A percentile compares a stretch with the other conserved stretches of the same genome.
Conservation (phyloP, 371 early-diverging fungal species). For the Coemansia sp. region DNA sequence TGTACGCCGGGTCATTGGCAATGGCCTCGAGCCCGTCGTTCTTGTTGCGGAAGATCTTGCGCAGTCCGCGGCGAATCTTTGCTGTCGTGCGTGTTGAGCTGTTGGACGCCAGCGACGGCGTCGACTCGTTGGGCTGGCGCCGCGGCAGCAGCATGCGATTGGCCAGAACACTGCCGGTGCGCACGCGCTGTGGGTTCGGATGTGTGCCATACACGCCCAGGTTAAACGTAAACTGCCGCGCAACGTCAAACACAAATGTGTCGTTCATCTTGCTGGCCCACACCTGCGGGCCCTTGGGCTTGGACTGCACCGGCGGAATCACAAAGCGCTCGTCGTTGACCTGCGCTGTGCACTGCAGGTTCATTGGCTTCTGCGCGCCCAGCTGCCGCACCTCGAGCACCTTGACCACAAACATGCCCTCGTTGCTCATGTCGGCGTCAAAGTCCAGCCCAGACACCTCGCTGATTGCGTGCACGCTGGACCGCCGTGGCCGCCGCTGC, state of each 20-base stretch:
- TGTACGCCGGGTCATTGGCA: slow-evolving; percentile 32
- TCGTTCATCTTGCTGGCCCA: slow-evolving; percentile 49
- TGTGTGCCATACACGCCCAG: slow-evolving; percentile 42
- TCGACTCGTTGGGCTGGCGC: slow-evolving; percentile 25
- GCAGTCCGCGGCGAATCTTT: slow-evolving; percentile 34
- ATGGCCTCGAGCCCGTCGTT: slow-evolving; percentile 12
- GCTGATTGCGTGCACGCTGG: slow-evolving; percentile 29
- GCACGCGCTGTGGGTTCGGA: slow-evolving; percentile 7
- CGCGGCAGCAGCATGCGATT: slow-evolving; percentile 30
- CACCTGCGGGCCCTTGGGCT: slow-evolving; percentile 29
- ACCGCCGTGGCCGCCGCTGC: slow-evolving; percentile 24
- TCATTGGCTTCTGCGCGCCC: slow-evolving; percentile 40
- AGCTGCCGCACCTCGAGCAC: slow-evolving; percentile 39
- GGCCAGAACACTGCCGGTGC: slow-evolving; percentile 5
- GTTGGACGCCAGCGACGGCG: slow-evolving; percentile 29
- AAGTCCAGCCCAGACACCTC: slow-evolving; percentile 13
- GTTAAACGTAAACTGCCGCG: slow-evolving; percentile 46
- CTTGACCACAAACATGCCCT: slow-evolving; percentile 47
- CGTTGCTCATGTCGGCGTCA: slow-evolving; percentile 14
- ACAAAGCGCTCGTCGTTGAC: slow-evolving; percentile 44
- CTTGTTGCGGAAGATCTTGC: slow-evolving; percentile 49
- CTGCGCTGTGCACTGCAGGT: slow-evolving; percentile 44
- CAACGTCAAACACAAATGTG: slow-evolving; percentile 49
- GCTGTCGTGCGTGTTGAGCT: slow-evolving; percentile 30
- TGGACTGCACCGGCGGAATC: slow-evolving; percentile 37